Conservation (phyloP, 768 basidiomycete species). For the Lentinula raphanica region DNA sequence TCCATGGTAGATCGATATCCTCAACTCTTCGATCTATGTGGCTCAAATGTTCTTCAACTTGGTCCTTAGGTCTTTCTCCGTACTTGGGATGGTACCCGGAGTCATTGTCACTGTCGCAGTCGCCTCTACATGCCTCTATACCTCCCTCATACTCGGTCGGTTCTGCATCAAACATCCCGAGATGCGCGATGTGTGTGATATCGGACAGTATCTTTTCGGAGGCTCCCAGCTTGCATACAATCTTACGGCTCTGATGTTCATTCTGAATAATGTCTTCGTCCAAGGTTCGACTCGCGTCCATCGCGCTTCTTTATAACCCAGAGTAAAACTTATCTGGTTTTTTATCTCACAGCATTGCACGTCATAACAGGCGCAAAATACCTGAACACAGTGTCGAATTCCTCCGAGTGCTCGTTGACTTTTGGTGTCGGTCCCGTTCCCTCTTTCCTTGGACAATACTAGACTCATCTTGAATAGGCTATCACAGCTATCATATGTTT, state of each 20-base stretch:
- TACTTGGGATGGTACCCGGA: constrained; percentile 39
- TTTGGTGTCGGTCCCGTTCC: constrained; percentile 19
- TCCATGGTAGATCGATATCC: constrained; percentile 21
- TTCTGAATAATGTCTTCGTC: constrained; percentile 52
- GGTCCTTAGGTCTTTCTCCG: constrained; percentile 33
- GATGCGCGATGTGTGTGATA: constrained; percentile 46
- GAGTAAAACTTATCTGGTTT: neutral
- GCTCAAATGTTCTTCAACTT: neutral
- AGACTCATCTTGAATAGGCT: constrained; percentile 11
- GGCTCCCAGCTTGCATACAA: constrained; percentile 45
- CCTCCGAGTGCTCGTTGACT: constrained; percentile 34
- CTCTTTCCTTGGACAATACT: neutral
- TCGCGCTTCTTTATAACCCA: neutral
- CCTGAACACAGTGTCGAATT: constrained; percentile 40
- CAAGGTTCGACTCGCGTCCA: constrained; percentile 28
- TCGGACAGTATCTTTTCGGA: constrained; percentile 41
- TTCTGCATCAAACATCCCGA: constrained; percentile 47
- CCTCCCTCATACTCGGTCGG: constrained; percentile 42
- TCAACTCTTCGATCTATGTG: neutral
- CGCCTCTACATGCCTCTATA: constrained; percentile 36
- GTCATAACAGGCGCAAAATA: constrained; percentile 42
- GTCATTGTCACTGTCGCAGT: constrained; percentile 36
- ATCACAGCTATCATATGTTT: constrained; percentile 35
- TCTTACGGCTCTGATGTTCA: constrained; percentile 44
- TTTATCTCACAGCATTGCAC: constrained; percentile 29